Conservation (phyloP, 2,329 filamentous ascomycete species). For the Leptosphaerulina australis region DNA sequence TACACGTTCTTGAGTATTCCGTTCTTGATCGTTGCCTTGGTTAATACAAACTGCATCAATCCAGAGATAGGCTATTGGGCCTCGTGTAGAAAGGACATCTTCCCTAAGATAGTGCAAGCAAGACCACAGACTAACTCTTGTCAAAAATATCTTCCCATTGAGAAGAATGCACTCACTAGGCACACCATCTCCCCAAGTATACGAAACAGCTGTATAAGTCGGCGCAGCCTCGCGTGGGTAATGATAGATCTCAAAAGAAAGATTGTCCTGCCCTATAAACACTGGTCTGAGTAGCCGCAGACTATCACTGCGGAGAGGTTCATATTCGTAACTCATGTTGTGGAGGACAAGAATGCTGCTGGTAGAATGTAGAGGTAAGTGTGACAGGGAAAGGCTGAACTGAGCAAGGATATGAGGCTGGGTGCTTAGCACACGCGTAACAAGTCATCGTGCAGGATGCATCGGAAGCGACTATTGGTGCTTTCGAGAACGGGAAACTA, state of each 20-base stretch:
- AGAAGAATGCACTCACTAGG: constrained; percentile 3
- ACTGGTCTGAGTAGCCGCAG: constrained; percentile 3
- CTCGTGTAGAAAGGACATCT: not conserved
- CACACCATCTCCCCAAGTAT: constrained; percentile 35
- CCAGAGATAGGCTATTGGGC: constrained; percentile 1
- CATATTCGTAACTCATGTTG: not conserved
- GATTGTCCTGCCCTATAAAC: not conserved
- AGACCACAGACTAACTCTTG: not conserved
- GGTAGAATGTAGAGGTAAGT: no score
- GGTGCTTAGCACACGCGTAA: no score
- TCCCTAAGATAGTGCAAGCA: not conserved
- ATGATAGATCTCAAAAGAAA: not conserved
- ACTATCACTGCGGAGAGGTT: not conserved
- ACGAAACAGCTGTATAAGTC: constrained; percentile 35
- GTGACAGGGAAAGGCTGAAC: no score
- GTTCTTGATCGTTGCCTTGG: constrained; percentile 11
- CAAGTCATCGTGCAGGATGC: no score
- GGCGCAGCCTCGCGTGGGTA: constrained; percentile 2
- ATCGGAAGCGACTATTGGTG: no score
- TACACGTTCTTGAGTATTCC: constrained; percentile 10
- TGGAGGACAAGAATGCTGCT: not conserved
- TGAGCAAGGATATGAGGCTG: no score
- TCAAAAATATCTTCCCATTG: not conserved
- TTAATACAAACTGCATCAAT: constrained; percentile 11
- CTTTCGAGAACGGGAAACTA: no score